Percentiles rank a stretch among this genome's conserved stretches.
Conservation (phyloP, 2,329 filamentous ascomycete genomes). For the Pestalotiopsis sp. region DNA sequence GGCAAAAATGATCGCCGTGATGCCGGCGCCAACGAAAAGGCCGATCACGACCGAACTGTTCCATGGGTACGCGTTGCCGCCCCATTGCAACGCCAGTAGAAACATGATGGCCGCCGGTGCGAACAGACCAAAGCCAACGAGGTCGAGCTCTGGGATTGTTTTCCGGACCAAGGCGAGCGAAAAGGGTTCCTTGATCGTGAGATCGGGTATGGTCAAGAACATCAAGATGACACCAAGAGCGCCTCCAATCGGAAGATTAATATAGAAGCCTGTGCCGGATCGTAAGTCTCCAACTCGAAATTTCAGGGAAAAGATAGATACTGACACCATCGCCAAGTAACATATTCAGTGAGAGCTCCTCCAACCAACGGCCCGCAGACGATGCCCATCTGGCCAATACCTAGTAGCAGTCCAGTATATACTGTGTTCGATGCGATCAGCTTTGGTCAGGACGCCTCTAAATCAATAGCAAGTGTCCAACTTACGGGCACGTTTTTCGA, state of each 20-base stretch:
- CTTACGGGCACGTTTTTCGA: conserved; percentile 37
- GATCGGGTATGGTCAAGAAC: conserved; percentile 36
- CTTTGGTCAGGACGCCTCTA: background rate
- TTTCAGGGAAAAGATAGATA: background rate
- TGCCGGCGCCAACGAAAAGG: conserved; percentile 36
- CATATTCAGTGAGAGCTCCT: conserved; percentile 40
- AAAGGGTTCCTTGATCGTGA: conserved; percentile 26
- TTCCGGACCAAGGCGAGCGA: conserved; percentile 14
- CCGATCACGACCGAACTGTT: conserved; percentile 36
- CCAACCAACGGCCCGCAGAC: conserved; percentile 48
- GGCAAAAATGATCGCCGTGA: conserved; percentile 34
- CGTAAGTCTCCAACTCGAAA: background rate
- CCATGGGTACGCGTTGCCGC: conserved; percentile 37
- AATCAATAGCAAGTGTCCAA: background rate
- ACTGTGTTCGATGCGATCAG: conserved; percentile 8
- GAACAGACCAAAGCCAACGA: conserved; percentile 42
- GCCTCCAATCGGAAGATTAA: conserved; percentile 45
- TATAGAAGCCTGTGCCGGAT: conserved; percentile 36
- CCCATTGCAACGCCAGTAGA: conserved; percentile 46
- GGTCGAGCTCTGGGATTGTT: conserved; percentile 36
- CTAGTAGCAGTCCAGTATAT: conserved; percentile 19
- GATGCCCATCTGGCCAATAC: conserved; percentile 42
- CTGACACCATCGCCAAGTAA: conserved; percentile 48
- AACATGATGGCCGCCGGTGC: conserved; percentile 40
- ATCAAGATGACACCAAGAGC: conserved; percentile 31